A percentile compares a stretch with the other conserved stretches of the same genome.
Conservation (phyloP, 1,284 basidiomycete species). For the Mycena citricolor region DNA sequence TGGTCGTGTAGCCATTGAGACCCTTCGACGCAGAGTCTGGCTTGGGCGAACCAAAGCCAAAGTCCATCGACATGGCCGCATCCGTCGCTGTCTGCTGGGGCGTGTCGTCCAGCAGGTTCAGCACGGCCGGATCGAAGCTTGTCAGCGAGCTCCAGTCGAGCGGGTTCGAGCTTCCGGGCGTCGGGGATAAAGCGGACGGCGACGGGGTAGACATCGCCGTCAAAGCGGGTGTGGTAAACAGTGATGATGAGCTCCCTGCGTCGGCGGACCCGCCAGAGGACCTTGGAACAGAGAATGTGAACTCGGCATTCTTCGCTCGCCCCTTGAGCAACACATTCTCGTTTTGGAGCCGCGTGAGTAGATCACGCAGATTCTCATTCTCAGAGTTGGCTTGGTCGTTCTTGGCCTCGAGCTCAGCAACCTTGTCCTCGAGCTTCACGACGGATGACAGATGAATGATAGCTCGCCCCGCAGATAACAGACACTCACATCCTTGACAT, state of each 20-base stretch:
- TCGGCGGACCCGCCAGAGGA: conserved; percentile 23
- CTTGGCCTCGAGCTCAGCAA: conserved; percentile 75
- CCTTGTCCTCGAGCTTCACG: conserved; percentile 75
- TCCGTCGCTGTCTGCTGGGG: conserved; percentile 50
- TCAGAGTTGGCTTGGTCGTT: conserved; percentile 65
- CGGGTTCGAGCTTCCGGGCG: conserved; percentile 37
- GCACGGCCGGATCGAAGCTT: conserved; percentile 61
- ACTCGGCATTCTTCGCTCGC: conserved; percentile 40
- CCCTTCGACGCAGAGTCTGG: too few species aligned
- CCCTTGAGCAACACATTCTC: conserved; percentile 78
- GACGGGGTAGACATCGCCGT: conserved; percentile 16
- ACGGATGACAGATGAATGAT: conserved; percentile 14
- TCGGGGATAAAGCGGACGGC: conserved; percentile 33
- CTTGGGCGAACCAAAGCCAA: conserved; percentile 42
- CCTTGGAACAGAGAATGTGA: conserved; percentile 73
- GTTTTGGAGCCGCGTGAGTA: conserved; percentile 71
- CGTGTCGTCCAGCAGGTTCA: conserved; percentile 61
- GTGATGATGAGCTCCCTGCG: conserved; percentile 22
- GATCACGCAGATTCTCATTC: conserved; percentile 78
- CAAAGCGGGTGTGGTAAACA: too few species aligned
- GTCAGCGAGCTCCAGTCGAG: conserved; percentile 65
- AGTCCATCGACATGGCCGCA: conserved; percentile 62
- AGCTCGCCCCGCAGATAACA: conserved; percentile 21
- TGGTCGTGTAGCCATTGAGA: conserved; percentile 54
- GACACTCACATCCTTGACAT: conserved; percentile 85